phyloP scores from a whole-genome alignment of 1,284 basidiomycete genomes.

The Rhodotorula sp. region DNA sequence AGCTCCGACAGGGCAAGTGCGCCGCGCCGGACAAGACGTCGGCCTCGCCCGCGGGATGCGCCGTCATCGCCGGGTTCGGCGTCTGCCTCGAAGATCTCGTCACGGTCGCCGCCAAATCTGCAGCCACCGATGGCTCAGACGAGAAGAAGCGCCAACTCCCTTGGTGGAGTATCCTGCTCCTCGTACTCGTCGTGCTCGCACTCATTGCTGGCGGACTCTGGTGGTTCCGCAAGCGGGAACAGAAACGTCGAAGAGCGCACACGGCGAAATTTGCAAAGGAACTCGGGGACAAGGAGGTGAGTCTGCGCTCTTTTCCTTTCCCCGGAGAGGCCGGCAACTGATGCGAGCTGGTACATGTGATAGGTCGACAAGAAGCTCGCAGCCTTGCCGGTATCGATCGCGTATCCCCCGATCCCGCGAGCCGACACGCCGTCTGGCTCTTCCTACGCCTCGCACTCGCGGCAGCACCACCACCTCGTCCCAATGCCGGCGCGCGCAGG shows the following conservation, averaged over 20 bases:
- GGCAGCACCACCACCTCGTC: conserved; percentile 2
- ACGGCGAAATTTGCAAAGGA: conserved; percentile 25
- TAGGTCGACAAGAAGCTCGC: conserved; percentile 35
- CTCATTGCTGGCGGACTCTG: conserved; percentile 4
- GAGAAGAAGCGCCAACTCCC: conserved; percentile 10
- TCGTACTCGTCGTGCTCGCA: conserved; percentile 7
- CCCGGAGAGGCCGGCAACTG: not conserved
- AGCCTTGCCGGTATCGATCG: conserved; percentile 18
- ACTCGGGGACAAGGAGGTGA: conserved; percentile 29
- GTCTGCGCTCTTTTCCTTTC: not conserved
- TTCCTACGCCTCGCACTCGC: conserved; percentile 7
- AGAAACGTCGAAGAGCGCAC: conserved; percentile 25
- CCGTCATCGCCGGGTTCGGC: conserved; percentile 65
- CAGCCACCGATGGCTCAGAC: not conserved
- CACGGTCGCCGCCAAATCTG: conserved; percentile 53
- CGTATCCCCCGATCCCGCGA: conserved; percentile 29
- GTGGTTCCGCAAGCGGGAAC: conserved; percentile 29
- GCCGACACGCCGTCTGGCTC: not conserved
- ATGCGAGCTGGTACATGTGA: not conserved
- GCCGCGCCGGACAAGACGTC: conserved; percentile 51
- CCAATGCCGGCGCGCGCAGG: not conserved
- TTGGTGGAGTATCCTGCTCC: conserved; percentile 35
- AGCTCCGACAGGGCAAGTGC: conserved; percentile 65
- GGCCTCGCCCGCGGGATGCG: conserved; percentile 54
- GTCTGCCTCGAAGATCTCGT: conserved; percentile 73